A percentile compares a stretch with the other conserved stretches of the same genome.
Evolutionary conservation across 2,329 filamentous ascomycete genomes (phyloP).

Genomic region (Esteya vermicola): DNA sequence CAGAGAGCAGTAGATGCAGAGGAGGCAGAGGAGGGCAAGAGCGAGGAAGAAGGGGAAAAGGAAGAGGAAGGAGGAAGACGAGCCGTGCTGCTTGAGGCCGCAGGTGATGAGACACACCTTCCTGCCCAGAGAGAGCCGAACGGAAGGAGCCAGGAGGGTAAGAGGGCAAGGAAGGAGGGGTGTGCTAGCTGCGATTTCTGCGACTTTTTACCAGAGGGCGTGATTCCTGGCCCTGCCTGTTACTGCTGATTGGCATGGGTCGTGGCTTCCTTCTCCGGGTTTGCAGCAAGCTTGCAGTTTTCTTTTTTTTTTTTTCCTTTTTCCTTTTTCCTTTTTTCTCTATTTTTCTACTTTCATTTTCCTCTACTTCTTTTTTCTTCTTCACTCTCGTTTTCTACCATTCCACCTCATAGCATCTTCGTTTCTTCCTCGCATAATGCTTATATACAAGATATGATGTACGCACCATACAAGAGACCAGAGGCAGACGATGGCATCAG

Average conservation of each 20-base stretch:
- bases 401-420: neutral
- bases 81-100: neutral
- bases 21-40: slow-evolving; percentile 5
- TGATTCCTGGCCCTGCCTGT: too few relatives aligned
- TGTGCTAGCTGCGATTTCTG: neutral
- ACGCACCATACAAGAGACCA: too few relatives aligned
- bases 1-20: neutral
- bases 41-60: slow-evolving; percentile 8
- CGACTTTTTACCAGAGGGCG: neutral
- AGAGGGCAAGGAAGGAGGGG: neutral
- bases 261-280: neutral
- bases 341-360: neutral
- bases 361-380: neutral
- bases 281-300: too few relatives aligned
- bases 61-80: neutral
- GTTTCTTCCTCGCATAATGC: neutral
- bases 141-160: too few relatives aligned
- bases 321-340: neutral
- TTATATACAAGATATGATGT: too few relatives aligned
- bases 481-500: too few relatives aligned
- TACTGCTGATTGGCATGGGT: too few relatives aligned
- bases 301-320: neutral
- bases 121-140: neutral
- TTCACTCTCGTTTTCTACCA: neutral
- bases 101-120: neutral